phyloP scores from a whole-genome alignment of 768 basidiomycete species.

The Gloeophyllum trabeum region DNA sequence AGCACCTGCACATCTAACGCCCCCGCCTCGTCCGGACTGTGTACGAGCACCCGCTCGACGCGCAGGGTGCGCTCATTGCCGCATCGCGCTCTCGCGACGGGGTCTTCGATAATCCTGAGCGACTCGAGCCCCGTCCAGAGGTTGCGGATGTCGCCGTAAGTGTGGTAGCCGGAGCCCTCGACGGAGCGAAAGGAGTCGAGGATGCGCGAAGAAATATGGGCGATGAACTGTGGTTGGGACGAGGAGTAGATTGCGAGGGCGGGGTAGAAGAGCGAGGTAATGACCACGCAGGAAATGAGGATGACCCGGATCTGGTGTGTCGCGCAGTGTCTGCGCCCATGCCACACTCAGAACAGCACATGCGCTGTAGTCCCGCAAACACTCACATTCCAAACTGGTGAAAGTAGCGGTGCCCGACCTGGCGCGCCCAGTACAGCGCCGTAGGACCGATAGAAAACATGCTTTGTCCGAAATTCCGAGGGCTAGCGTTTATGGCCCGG shows the following conservation, averaged over 20 bases:
- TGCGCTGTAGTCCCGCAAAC: background rate
- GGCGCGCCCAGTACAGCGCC: conserved; percentile 24
- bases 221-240: conserved; percentile 46
- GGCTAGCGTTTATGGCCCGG: too few species aligned
- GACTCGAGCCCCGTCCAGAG: conserved; percentile 60
- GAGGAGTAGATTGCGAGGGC: conserved; percentile 78
- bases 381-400: conserved; percentile 75
- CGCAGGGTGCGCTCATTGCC: conserved; percentile 59
- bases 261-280: conserved; percentile 85
- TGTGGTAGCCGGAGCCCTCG: conserved; percentile 39
- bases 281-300: conserved; percentile 78
- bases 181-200: conserved; percentile 50
- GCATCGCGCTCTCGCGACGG: conserved; percentile 62
- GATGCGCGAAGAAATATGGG: conserved; percentile 43
- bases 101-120: conserved; percentile 58
- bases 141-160: conserved; percentile 54
- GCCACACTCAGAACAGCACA: background rate
- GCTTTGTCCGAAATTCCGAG: too few species aligned
- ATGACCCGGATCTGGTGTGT: conserved; percentile 86
- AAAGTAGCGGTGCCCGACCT: conserved; percentile 38
- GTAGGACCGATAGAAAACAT: too few species aligned
- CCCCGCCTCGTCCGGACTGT: conserved; percentile 40
- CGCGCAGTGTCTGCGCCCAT: conserved; percentile 75
- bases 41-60: conserved; percentile 67
- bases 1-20: conserved; percentile 54